phyloP scores from a whole-genome alignment of 768 basidiomycete genomes.

The Phlebiopsis gigantea region DNA sequence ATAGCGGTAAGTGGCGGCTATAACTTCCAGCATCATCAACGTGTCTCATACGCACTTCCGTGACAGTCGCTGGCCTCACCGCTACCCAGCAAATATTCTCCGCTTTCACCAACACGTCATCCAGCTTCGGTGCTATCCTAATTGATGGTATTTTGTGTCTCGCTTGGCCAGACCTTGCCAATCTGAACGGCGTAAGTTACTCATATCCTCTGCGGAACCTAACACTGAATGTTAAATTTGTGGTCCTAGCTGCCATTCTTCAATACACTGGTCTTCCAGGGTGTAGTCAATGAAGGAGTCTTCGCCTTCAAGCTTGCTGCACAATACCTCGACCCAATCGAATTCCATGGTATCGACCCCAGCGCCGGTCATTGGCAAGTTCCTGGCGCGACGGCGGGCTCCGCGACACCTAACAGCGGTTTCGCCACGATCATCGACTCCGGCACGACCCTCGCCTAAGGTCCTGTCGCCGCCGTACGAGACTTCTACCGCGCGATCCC shows the following conservation, averaged over 20 bases:
- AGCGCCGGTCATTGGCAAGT: no score
- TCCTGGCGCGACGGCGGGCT: no score
- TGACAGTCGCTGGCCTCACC: slow-evolving; percentile 38
- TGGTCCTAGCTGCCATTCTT: slow-evolving; percentile 24
- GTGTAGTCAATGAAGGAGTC: slow-evolving; percentile 19
- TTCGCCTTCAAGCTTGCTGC: slow-evolving; percentile 37
- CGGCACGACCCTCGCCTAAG: slow-evolving; percentile 9
- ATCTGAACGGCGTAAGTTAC: slow-evolving; percentile 8
- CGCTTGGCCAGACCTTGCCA: slow-evolving; percentile 24
- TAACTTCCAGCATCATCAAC: not conserved
- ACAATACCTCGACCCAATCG: slow-evolving; percentile 33
- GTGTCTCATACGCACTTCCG: slow-evolving; percentile 14
- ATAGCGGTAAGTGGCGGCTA: slow-evolving; percentile 26
- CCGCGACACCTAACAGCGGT: slow-evolving; percentile 11
- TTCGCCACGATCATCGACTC: slow-evolving; percentile 28
- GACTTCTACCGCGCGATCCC: slow-evolving; percentile 6
- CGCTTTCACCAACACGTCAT: slow-evolving; percentile 19
- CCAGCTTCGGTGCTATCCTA: slow-evolving; percentile 14
- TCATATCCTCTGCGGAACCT: not conserved
- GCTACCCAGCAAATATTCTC: slow-evolving; percentile 25
- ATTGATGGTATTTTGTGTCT: slow-evolving; percentile 28
- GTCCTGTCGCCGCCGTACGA: not conserved
- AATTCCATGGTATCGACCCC: slow-evolving; percentile 16
- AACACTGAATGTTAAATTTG: slow-evolving; percentile 18
- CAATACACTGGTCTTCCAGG: slow-evolving; percentile 22